These are phyloP conservation scores for Xylaria hypoxylon DNA, from an alignment of 2,329 filamentous ascomycete species.

Conservation along the genomic window DNA sequence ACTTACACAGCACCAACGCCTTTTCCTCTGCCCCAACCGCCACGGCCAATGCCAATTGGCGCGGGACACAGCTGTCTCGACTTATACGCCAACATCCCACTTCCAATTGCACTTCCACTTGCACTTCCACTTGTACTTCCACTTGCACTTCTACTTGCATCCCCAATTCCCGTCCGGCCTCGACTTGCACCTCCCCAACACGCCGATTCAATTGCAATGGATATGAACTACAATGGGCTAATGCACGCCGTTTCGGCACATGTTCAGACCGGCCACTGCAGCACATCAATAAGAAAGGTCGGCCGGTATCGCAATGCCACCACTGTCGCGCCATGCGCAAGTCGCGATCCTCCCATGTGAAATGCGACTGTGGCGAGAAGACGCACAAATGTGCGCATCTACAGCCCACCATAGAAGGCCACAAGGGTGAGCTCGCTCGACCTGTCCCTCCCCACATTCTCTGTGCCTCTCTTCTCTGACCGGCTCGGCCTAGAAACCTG, in stretches of 20 bases:
- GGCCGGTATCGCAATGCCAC: conserved; percentile 96
- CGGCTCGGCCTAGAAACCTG: conserved; percentile 66
- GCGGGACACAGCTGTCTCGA: conserved; percentile 21
- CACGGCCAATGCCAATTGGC: conserved; percentile 19
- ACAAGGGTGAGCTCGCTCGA: conserved; percentile 63
- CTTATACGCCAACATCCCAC: conserved; percentile 20
- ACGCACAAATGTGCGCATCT: conserved; percentile 75
- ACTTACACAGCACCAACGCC: conserved; percentile 10
- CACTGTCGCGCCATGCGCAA: conserved; percentile 98
- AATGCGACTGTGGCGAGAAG: conserved; percentile 97
- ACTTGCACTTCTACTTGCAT: no score
- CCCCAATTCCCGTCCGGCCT: neutral
- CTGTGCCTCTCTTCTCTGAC: conserved; percentile 45
- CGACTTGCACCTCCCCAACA: neutral
- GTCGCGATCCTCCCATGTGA: conserved; percentile 92
- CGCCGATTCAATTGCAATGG: neutral
- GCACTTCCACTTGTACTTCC: neutral
- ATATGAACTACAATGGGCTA: conserved; percentile 34
- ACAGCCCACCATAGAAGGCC: conserved; percentile 67
- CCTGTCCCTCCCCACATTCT: conserved; percentile 14
- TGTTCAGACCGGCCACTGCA: conserved; percentile 84
- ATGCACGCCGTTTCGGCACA: conserved; percentile 27
- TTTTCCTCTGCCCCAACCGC: conserved; percentile 7
- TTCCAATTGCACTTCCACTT: neutral
- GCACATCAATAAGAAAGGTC: conserved; percentile 97